Percentiles rank a stretch among this genome's conserved stretches.
phyloP scores from a whole-genome alignment of 495 filamentous ascomycete species.

The Lineolata rhizophorae region DNA sequence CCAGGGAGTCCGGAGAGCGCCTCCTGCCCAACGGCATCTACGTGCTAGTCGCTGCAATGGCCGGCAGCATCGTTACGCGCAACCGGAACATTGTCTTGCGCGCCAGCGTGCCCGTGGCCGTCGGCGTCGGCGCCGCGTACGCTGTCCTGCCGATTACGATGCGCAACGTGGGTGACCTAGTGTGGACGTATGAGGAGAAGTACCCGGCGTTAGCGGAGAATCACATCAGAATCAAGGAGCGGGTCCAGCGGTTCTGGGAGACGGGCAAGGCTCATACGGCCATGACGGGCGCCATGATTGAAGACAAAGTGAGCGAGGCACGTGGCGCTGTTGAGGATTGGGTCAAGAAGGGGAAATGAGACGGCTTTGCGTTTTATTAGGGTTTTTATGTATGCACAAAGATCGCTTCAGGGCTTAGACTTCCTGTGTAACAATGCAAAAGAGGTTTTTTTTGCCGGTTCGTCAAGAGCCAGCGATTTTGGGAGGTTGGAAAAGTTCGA shows the following conservation, averaged over 20 bases:
- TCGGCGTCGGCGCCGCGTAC: slow-evolving; percentile 18
- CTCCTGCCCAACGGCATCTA: slow-evolving; percentile 74
- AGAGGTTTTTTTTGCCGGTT: no score
- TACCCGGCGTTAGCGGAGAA: slow-evolving; percentile 59
- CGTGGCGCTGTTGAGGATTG: slow-evolving; percentile 62
- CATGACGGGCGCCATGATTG: slow-evolving; percentile 46
- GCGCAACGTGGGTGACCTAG: slow-evolving; percentile 60
- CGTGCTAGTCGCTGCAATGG: slow-evolving; percentile 79
- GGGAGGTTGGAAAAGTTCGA: no score
- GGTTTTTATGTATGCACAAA: no score
- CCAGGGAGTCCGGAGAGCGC: slow-evolving; percentile 58
- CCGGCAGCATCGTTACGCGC: slow-evolving; percentile 67
- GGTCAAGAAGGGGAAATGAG: slow-evolving; percentile 69
- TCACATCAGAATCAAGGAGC: slow-evolving; percentile 43
- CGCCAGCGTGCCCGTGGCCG: slow-evolving; percentile 30
- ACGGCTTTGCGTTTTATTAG: no score
- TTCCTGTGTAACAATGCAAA: no score
- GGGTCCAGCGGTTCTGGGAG: slow-evolving; percentile 42
- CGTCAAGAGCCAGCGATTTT: no score
- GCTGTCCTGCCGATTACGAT: slow-evolving; percentile 24
- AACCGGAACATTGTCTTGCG: slow-evolving; percentile 69
- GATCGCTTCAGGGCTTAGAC: no score
- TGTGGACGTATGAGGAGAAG: slow-evolving; percentile 77
- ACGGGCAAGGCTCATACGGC: slow-evolving; percentile 50
- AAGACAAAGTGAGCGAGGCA: slow-evolving; percentile 50